phyloP scores from a whole-genome alignment of 176 grass and related monocot genomes.

The Phyllostachys edulis region DNA sequence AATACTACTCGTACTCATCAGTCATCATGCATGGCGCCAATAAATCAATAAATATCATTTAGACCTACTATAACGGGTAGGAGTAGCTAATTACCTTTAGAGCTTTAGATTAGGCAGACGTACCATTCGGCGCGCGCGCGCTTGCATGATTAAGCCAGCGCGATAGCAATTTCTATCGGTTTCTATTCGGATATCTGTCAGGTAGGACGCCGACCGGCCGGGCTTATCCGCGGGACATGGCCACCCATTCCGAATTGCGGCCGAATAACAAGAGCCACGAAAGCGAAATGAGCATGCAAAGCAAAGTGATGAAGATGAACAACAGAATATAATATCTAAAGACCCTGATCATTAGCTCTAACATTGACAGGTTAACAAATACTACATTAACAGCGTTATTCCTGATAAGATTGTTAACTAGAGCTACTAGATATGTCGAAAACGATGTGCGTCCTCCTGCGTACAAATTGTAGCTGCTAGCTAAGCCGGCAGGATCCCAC shows the following conservation, averaged over 20 bases:
- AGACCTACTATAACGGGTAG: not conserved
- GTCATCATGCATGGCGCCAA: not conserved
- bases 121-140: not conserved
- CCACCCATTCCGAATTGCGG: not conserved
- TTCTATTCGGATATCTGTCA: conserved; percentile 8
- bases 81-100: conserved; percentile 5
- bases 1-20: not conserved
- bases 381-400: not conserved
- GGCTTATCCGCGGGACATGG: not conserved
- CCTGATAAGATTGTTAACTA: not conserved
- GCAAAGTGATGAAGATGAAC: not conserved
- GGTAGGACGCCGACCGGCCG: not conserved
- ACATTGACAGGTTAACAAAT: not conserved
- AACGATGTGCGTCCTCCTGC: not conserved
- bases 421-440: not conserved
- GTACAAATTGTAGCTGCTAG: not conserved
- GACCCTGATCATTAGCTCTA: conserved; percentile 1
- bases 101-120: conserved; percentile 40
- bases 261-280: not conserved
- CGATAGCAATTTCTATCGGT: not conserved
- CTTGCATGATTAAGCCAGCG: conserved; percentile 1
- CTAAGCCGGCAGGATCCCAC: not conserved
- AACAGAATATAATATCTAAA: not conserved
- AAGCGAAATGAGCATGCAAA: not conserved
- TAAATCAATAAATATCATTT: not conserved